Percentiles rank a stretch among this genome's conserved stretches.
Evolutionary conservation across 2,329 filamentous ascomycete species (phyloP).

Genomic region (Cytospora leucostoma): DNA sequence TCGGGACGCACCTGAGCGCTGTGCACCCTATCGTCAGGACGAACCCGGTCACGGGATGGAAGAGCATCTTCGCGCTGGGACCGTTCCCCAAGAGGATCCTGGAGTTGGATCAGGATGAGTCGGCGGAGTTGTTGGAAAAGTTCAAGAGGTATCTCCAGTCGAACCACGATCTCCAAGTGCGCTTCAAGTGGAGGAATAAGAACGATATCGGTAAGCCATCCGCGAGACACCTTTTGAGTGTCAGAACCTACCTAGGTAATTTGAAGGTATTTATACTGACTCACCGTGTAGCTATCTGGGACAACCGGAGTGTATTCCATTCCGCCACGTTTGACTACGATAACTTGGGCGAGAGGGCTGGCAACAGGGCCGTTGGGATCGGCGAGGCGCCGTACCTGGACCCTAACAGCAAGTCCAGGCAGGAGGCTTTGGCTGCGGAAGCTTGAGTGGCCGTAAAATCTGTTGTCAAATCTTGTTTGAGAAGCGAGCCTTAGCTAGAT

Average conservation of each 20-base stretch:
- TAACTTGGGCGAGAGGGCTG: slow-evolving; percentile 21
- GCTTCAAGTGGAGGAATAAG: slow-evolving; percentile 27
- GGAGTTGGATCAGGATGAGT: slow-evolving; percentile 29
- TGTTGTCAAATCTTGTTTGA: neutral
- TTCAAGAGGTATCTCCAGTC: slow-evolving; percentile 21
- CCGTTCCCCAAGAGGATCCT: slow-evolving; percentile 33
- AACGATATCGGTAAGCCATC: slow-evolving; percentile 25
- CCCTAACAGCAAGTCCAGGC: slow-evolving; percentile 23
- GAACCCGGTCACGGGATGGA: slow-evolving; percentile 36
- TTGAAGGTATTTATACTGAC: neutral
- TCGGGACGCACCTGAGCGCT: slow-evolving; percentile 28
- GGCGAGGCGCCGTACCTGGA: slow-evolving; percentile 26
- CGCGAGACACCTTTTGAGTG: neutral
- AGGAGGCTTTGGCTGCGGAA: slow-evolving; percentile 7
- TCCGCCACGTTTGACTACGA: slow-evolving; percentile 25
- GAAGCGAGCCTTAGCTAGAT: neutral
- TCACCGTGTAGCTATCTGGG: slow-evolving; percentile 24
- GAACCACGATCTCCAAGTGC: slow-evolving; percentile 27
- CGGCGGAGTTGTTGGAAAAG: slow-evolving; percentile 24
- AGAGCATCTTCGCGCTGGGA: slow-evolving; percentile 33
- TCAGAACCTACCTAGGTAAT: neutral
- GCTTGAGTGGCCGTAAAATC: neutral
- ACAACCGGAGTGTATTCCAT: slow-evolving; percentile 28
- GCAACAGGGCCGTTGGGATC: slow-evolving; percentile 26
- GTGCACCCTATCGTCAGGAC: slow-evolving; percentile 35